These are phyloP conservation scores for Anisodus acutangulus DNA, from an alignment of 257 asterid genomes.

Conservation along the genomic window DNA sequence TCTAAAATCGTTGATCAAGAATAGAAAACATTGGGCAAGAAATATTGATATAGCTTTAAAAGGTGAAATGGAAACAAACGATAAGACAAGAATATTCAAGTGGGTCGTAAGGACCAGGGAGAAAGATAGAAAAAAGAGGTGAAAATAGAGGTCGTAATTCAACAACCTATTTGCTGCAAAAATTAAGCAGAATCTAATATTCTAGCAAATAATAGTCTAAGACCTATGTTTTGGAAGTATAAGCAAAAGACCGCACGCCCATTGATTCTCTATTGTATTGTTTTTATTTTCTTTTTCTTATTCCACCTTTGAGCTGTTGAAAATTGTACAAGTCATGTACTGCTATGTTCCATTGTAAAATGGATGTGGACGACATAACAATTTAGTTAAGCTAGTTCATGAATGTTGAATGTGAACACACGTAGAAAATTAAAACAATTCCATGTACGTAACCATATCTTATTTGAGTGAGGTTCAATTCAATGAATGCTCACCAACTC, in stretches of 20 bases:
- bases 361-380: conserved; percentile 23
- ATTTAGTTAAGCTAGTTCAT: conserved; percentile 15
- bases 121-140: background rate
- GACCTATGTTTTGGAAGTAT: conserved; percentile 16
- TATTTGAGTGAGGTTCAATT: conserved; percentile 31
- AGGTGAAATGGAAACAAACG: background rate
- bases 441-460: conserved; percentile 25
- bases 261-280: conserved; percentile 21
- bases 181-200: background rate
- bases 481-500: conserved; percentile 37
- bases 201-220: background rate
- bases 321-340: conserved; percentile 8
- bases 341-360: background rate
- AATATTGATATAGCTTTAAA: background rate
- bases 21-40: background rate
- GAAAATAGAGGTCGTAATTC: background rate
- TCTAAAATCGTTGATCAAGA: background rate
- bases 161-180: conserved; percentile 22
- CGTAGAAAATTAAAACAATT: conserved; percentile 27
- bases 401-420: conserved; percentile 30
- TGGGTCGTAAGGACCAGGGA: background rate
- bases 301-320: background rate
- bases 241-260: conserved; percentile 23
- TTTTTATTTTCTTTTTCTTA: background rate
- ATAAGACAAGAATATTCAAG: conserved; percentile 17